Conservation (phyloP, 73 alveolate species). For the Paraurostyla sp. region DNA sequence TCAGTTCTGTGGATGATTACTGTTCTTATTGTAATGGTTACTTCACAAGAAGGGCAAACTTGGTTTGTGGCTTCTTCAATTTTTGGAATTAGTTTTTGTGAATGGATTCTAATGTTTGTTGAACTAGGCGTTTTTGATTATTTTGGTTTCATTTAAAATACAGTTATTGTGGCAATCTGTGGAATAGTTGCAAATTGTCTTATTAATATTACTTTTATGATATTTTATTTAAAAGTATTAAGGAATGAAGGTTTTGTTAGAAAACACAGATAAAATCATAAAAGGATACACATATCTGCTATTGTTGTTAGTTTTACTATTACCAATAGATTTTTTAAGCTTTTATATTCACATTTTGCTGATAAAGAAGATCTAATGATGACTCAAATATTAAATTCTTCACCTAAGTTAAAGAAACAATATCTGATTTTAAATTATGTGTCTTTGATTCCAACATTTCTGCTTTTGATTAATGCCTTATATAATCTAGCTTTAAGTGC, state of each 20-base stretch:
- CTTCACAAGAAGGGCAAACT: background rate
- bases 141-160: background rate
- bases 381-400: background rate
- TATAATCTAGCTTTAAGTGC: conserved; percentile 5
- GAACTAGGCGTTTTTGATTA: conserved; percentile 8
- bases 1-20: background rate
- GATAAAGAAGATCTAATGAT: background rate
- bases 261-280: background rate
- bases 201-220: background rate
- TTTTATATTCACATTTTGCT: conserved; percentile 3
- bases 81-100: background rate
- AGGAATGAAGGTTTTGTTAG: background rate
- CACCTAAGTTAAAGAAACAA: background rate
- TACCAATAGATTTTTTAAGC: background rate
- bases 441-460: background rate
- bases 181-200: background rate
- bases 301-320: background rate
- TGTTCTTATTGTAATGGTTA: background rate
- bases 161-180: background rate
- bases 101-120: conserved; percentile 18
- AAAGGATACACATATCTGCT: background rate
- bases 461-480: background rate
- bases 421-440: background rate
- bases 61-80: background rate
- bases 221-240: background rate